Evolutionary conservation across 352 stramenopile genomes (phyloP), one percentile per base, ranked within the genome.

Genomic region (Phytopythium cucurbitacearum): DNA sequence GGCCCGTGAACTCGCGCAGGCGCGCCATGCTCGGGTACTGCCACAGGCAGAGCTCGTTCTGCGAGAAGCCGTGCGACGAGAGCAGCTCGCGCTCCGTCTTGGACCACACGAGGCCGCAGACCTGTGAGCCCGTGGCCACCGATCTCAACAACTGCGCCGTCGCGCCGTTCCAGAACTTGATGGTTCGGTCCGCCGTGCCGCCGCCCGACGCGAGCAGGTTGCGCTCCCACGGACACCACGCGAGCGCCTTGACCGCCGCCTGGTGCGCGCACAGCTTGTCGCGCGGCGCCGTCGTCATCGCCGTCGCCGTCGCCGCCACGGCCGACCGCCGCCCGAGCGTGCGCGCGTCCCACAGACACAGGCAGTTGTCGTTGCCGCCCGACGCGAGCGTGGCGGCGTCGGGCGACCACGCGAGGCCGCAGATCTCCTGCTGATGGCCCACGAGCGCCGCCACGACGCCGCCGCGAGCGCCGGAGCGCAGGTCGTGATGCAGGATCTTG

Each of bases 101-200:
- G 47, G 80, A 91, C 88, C 89, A 97, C 40, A 91, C 61, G 9
- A 99, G 74, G 0, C 88, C 87, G 65, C 96, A 98, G 6, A 99
- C 95, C 64, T 99, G 95, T 11, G 80, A 96, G 42, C 88, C 94
- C 16, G 96, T 99, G 66, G 98, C 78, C 35, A 99, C 89, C 4
- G 83, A 97, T 48, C 98, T 96, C 12, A 98, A 64, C 35, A 96
- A 41, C 11, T 76, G 61, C n/a, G 87, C 88, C 15, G 57, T 91
- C 12, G 62, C 57, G 1, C 85, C 70, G 62, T 98, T 97, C 96
- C 96, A 99, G 59, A 98, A 94, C 76, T 99, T 99, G 73, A 99
- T 99, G 50, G 76, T 94, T 44, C 95, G 71, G 73, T 99, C 96
- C 11, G 94, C 94, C 34, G 95, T 98, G 41, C 96, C 96, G 10